Evolutionary conservation across 805 yeast species (phyloP).

Genomic region (Wickerhamomyces rabaulensis): DNA sequence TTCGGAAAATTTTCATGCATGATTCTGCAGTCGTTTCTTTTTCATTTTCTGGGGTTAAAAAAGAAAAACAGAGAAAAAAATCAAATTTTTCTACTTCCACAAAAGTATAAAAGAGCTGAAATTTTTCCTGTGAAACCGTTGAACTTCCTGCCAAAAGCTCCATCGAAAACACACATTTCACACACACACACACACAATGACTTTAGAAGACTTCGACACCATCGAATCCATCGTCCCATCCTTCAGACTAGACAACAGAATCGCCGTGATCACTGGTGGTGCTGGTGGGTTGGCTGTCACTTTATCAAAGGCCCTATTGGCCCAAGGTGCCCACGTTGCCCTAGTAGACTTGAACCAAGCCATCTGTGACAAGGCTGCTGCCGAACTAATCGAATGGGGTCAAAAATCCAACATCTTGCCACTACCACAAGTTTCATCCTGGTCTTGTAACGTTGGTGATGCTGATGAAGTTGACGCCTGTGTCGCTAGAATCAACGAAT

Average conservation of each 20-base stretch:
- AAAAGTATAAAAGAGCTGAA: background rate
- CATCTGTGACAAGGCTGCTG: constrained; percentile 51
- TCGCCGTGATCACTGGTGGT: constrained; percentile 76
- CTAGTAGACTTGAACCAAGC: constrained; percentile 63
- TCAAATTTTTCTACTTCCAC: background rate
- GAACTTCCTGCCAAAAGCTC: too few relatives aligned
- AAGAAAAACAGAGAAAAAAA: background rate
- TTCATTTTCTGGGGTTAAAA: background rate
- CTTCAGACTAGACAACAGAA: constrained; percentile 64
- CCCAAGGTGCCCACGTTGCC: constrained; percentile 76
- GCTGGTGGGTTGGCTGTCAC: constrained; percentile 74
- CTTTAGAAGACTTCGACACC: constrained; percentile 14
- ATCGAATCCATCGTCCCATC: constrained; percentile 38
- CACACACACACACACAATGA: constrained; percentile 6
- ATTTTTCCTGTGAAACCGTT: too few relatives aligned
- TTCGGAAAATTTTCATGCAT: background rate
- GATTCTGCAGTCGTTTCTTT: background rate
- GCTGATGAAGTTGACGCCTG: constrained; percentile 51
- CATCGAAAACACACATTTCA: background rate
- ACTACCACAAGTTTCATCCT: constrained; percentile 43
- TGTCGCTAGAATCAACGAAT: constrained; percentile 47
- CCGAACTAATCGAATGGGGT: constrained; percentile 44
- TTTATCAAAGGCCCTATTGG: constrained; percentile 58
- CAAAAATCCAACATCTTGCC: constrained; percentile 27
- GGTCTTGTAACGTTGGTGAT: constrained; percentile 73